These are phyloP conservation scores for Vachellia pachyceras DNA, from an alignment of 306 rosid genomes.

Conservation along the genomic window DNA sequence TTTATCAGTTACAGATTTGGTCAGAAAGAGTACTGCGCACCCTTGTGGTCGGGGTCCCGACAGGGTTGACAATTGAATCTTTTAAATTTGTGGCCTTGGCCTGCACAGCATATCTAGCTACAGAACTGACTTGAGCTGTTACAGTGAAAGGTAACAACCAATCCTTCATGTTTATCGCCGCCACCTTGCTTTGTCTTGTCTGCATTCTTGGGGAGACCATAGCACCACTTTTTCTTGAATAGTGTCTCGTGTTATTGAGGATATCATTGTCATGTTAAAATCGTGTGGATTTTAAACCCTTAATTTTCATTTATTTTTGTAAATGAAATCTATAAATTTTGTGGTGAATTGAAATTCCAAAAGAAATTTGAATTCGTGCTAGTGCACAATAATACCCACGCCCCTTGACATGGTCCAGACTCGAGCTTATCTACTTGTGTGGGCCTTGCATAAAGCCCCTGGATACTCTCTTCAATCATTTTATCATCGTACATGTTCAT, in stretches of 20 bases:
- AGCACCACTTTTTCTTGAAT: not conserved
- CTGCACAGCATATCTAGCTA: not conserved
- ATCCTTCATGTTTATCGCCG: conserved; percentile 7
- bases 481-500: conserved; percentile 13
- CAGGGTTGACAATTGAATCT: conserved; percentile 7
- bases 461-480: conserved; percentile 33
- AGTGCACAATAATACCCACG: conserved; percentile 29
- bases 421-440: conserved; percentile 31
- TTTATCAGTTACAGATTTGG: not conserved
- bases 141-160: conserved; percentile 14
- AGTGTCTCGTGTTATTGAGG: not conserved
- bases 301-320: not conserved
- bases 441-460: conserved; percentile 26
- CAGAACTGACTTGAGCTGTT: conserved; percentile 16
- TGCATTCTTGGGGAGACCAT: not conserved
- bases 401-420: conserved; percentile 33
- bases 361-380: not conserved
- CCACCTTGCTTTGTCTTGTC: conserved; percentile 28
- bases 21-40: no score
- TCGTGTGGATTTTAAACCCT: not conserved
- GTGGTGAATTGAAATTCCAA: not conserved
- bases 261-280: not conserved
- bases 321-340: not conserved
- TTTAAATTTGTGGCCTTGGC: not conserved
- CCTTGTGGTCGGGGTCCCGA: no score